Conservation (phyloP, 768 basidiomycete genomes). For the Inosperma sp. region DNA sequence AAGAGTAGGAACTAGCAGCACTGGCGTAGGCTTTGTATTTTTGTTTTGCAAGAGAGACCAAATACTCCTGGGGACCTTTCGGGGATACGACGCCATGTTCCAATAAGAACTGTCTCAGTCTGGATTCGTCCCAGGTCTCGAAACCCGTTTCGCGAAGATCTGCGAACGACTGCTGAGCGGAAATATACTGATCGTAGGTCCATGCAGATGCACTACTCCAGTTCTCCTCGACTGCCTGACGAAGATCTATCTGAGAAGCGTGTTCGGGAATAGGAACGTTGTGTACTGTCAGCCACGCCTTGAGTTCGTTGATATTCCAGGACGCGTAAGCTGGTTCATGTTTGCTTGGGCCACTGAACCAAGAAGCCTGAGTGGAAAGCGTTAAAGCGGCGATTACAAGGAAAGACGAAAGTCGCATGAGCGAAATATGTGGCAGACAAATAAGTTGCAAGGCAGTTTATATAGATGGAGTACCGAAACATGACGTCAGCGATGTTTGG, state of each 20-base stretch:
- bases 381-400: slow-evolving; percentile 24
- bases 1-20: slow-evolving; percentile 54
- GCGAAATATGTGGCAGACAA: background rate
- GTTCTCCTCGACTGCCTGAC: slow-evolving; percentile 52
- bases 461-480: background rate
- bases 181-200: slow-evolving; percentile 59
- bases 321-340: slow-evolving; percentile 32
- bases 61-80: slow-evolving; percentile 70
- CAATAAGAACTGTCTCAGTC: slow-evolving; percentile 76
- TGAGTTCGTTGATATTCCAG: slow-evolving; percentile 65
- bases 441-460: too few species aligned
- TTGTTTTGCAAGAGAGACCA: slow-evolving; percentile 71
- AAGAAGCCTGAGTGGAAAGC: slow-evolving; percentile 43
- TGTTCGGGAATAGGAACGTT: slow-evolving; percentile 51
- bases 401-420: slow-evolving; percentile 23
- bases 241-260: slow-evolving; percentile 39
- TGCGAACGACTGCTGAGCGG: slow-evolving; percentile 59
- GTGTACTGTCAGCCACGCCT: slow-evolving; percentile 66
- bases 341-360: slow-evolving; percentile 42
- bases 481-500: slow-evolving; percentile 8
- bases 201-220: slow-evolving; percentile 53
- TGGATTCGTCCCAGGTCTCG: slow-evolving; percentile 82
- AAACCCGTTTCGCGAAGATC: slow-evolving; percentile 57
- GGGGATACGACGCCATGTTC: slow-evolving; percentile 86
- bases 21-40: slow-evolving; percentile 56